Evolutionary conservation across 345 rosid genomes (phyloP), one percentile per base, ranked within the genome.

Genomic region (Hypericum perforatum): DNA sequence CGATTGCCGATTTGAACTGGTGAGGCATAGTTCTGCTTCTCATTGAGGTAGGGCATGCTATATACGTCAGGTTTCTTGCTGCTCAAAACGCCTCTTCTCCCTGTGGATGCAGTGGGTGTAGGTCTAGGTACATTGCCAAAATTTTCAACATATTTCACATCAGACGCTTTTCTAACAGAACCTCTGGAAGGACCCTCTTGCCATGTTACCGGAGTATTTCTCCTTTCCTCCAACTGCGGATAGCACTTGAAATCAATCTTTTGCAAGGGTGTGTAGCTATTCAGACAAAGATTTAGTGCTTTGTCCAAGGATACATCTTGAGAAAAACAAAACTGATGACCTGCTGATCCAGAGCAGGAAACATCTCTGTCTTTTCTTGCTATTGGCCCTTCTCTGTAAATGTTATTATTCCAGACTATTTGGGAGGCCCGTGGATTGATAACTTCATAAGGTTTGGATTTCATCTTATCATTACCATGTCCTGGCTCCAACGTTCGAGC

Each of bases 281-380:
- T 71, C 41, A 78, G 70, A 64, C 82, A 62, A 64, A 71, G 72
- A 45, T 56, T 70, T 42, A 57, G 64, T 61, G 71, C 75, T 38
- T 74, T 75, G 52, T 64, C 82, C 29, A 49, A 56, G 41, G 74
- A 32, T 44, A 64, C 55, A 57, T 70, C 78, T 58, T 43, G 58
- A 32, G 63, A 58, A 40, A 74, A 43, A 50, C 65, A 71, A 54
- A 63, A 63, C 39, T 69, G 72, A 54, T 59, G 38, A 41, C 56
- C 48, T 12, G 48, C 11, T 22, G 74, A 61, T 36, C 64, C 59
- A 48, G 36, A 53, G 39, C 66, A 61, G 44, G 39, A 52, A 43
- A 64, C 32, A 29, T 61, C 78, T 39, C 45, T 42, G 55, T 72
- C 69, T 45, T 66, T 70, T 48, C 70, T 44, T 54, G 57, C 62